Base-by-base conservation (phyloP, 228 moss, liverwort and hornwort species). In the Sphagnum fallax region DNA sequence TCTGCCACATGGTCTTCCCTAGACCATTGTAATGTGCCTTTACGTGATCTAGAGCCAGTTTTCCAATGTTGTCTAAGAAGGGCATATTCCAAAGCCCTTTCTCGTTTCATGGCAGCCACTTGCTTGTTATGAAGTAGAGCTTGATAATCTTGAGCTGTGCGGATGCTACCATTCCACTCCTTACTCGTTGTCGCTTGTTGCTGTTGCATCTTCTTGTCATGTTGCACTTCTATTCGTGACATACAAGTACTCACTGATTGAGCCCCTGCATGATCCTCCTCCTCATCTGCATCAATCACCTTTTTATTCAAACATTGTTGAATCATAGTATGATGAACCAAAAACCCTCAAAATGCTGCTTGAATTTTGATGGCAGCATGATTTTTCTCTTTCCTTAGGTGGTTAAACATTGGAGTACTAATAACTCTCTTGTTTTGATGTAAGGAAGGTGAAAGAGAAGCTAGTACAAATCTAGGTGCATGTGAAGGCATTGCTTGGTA, bases 81-180 rank as follows among this genome's bases (percentile, higher is more conserved):
- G 8, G 87, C 83, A 50, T 87, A 87, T 68, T 87, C 87, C 87
- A 87, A 76, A 4, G 87, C 87, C 32, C 87, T 80, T 72, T 87
- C 87, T 7, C 87, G 80, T 68, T 87, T 87, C 71, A 81, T 6
- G 1, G 87, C 74, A 1, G 87, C 87, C 64, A 80, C 87, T 57
- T 87, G 83, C 32, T 76, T 80, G 49, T 72, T 78, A 49, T 76
- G 75, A 9, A 83, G 63, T 50, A 87, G 72, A 5, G 80, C 74
- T 69, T 87, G 80, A 66, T 80, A 83, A 70, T 87, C 87, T 52
- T 87, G 83, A 18, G 78, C 78, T 6, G 83, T 80, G 6, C 87
- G 87, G 2, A 87, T 74, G 72, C 87, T 87, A 6, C 87, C 87
- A 48, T 87, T 87, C 87, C 87, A 87, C 12, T 80, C 76, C 52